Percentiles rank a stretch among this genome's conserved stretches.
Evolutionary conservation across 768 basidiomycete genomes (phyloP).

Genomic region (Boletales sp.): DNA sequence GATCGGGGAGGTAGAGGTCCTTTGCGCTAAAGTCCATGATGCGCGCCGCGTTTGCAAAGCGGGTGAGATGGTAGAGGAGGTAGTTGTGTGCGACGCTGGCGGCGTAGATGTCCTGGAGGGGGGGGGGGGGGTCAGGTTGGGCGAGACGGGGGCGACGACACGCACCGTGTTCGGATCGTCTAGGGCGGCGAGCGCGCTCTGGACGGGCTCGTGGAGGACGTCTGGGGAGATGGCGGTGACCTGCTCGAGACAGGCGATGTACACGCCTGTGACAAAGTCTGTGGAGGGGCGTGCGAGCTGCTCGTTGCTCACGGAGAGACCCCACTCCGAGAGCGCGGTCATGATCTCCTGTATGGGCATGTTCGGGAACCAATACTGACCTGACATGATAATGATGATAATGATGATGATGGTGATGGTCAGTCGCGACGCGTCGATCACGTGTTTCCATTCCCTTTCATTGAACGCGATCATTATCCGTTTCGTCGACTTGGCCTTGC

Average conservation of each 20-base stretch:
- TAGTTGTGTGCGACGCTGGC: slow-evolving; percentile 59
- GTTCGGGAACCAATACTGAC: slow-evolving; percentile 58
- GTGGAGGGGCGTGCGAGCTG: slow-evolving; percentile 64
- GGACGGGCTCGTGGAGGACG: slow-evolving; percentile 53
- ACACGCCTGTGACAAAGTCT: slow-evolving; percentile 70
- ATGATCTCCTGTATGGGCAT: slow-evolving; percentile 66
- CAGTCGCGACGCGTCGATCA: slow-evolving; percentile 26
- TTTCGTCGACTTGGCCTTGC: slow-evolving; percentile 1
- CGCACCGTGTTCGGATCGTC: slow-evolving; percentile 55
- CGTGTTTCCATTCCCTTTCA: slow-evolving; percentile 12
- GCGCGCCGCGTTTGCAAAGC: slow-evolving; percentile 69
- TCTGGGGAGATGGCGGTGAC: slow-evolving; percentile 63
- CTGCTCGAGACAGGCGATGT: slow-evolving; percentile 67
- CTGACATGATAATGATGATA: slow-evolving; percentile 22
- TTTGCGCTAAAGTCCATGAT: slow-evolving; percentile 73
- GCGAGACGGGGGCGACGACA: neutral
- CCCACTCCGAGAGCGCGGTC: slow-evolving; percentile 63
- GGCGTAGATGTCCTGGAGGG: slow-evolving; percentile 59
- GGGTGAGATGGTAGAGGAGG: slow-evolving; percentile 68
- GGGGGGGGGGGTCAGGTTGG: neutral
- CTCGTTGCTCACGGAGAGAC: slow-evolving; percentile 59
- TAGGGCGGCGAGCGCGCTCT: slow-evolving; percentile 49
- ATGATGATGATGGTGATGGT: neutral
- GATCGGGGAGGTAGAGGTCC: slow-evolving; percentile 71
- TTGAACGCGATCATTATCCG: slow-evolving; percentile 12